A percentile compares a stretch with the other conserved stretches of the same genome.
phyloP scores from a whole-genome alignment of 805 yeast species.

The Osmozyma mogii region DNA sequence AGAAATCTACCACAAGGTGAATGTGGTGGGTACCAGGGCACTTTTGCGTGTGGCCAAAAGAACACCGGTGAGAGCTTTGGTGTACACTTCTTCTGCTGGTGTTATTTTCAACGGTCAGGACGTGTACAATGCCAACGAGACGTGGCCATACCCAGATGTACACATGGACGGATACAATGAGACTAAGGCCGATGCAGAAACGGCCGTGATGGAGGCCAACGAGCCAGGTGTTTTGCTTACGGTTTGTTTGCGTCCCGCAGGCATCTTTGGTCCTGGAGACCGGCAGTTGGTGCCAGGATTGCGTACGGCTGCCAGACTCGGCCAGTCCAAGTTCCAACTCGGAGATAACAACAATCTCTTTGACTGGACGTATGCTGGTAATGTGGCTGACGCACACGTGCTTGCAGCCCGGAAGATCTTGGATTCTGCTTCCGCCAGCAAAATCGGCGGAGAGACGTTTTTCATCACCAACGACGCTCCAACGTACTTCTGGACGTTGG shows the following conservation, averaged over 20 bases:
- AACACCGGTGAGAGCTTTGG: constrained; percentile 53
- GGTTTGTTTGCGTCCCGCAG: constrained; percentile 91
- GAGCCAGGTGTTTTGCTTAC: constrained; percentile 54
- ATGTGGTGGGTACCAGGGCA: constrained; percentile 80
- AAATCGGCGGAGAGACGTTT: constrained; percentile 78
- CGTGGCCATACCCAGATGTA: constrained; percentile 83
- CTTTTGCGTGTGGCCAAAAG: constrained; percentile 57
- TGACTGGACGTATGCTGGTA: constrained; percentile 98
- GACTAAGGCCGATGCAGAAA: constrained; percentile 89
- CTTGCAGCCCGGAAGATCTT: constrained; percentile 77
- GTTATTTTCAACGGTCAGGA: constrained; percentile 96
- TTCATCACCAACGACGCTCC: constrained; percentile 93
- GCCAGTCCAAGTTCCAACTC: constrained; percentile 86
- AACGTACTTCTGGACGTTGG: constrained; percentile 93
- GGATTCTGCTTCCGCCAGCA: constrained; percentile 30
- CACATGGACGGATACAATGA: constrained; percentile 97
- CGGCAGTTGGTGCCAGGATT: constrained; percentile 93
- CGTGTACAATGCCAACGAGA: constrained; percentile 84
- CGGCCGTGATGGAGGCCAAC: constrained; percentile 68
- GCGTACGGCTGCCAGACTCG: constrained; percentile 69
- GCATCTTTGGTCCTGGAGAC: constrained; percentile 98
- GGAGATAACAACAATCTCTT: constrained; percentile 92
- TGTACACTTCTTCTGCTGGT: constrained; percentile 96
- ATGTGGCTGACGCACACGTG: constrained; percentile 95
- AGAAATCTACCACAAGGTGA: constrained; percentile 79